These are phyloP conservation scores for Bacidia rubella DNA, from an alignment of 495 filamentous ascomycete species.

Conservation along the genomic window DNA sequence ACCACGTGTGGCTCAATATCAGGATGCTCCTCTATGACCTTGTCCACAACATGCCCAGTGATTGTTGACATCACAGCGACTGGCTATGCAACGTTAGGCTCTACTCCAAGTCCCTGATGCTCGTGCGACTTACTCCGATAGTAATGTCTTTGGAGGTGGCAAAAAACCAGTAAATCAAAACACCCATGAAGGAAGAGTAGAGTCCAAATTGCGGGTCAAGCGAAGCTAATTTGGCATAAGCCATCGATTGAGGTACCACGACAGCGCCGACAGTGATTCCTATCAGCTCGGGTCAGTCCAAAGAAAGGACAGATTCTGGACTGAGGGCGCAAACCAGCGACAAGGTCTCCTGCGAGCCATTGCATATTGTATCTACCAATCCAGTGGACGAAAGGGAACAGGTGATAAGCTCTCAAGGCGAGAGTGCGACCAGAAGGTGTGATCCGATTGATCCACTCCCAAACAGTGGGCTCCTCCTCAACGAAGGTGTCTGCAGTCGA, in stretches of 20 bases:
- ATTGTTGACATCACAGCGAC: conserved; percentile 93
- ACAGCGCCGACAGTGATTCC: conserved; percentile 91
- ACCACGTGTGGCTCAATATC: conserved; percentile 47
- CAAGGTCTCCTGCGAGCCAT: conserved; percentile 80
- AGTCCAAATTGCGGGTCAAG: conserved; percentile 72
- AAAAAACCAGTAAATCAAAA: conserved; percentile 95
- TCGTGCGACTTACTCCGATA: conserved; percentile 70
- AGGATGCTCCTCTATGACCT: conserved; percentile 42
- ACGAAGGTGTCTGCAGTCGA: conserved; percentile 66
- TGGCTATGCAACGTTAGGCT: conserved; percentile 41
- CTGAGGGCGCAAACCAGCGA: conserved; percentile 65
- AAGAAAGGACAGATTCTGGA: conserved; percentile 7
- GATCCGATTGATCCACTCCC: conserved; percentile 55
- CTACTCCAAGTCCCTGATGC: background rate
- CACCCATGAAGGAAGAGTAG: conserved; percentile 97
- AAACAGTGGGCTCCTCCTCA: conserved; percentile 63
- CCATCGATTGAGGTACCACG: conserved; percentile 95
- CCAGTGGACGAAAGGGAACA: conserved; percentile 86
- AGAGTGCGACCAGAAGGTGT: conserved; percentile 43
- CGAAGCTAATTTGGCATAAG: conserved; percentile 76
- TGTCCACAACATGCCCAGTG: conserved; percentile 61
- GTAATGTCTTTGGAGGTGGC: conserved; percentile 98
- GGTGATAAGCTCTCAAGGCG: conserved; percentile 42
- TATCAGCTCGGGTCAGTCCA: conserved; percentile 21
- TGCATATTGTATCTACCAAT: conserved; percentile 74